Evolutionary conservation across 2,329 filamentous ascomycete genomes (phyloP), one percentile per base, ranked within the genome.

Genomic region (Myriosclerotinia curreyana): DNA sequence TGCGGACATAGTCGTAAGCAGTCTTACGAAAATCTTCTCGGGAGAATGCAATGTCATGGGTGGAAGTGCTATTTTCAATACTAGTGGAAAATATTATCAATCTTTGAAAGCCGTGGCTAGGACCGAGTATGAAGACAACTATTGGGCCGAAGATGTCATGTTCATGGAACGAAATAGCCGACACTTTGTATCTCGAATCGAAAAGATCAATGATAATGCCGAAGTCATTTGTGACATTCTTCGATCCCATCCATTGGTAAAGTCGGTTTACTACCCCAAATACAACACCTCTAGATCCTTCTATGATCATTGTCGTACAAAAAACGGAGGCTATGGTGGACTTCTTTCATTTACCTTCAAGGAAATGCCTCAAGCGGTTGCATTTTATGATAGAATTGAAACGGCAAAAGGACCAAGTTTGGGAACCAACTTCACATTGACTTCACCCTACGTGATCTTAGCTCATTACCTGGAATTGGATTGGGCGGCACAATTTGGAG

Each of bases 41-140:
- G 95, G 95, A 59, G 95, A 97, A 77, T 95, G 91, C 76, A 98
- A 99, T 76, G 95, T 99, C 69, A 98, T 98, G 94, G 95, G 93
- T 65, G 95, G 95, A 64, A 90, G 88, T 68, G 78, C 82, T 53
- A 84, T 88, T 62, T 74, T 88, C 53, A 88, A 88, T 71, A 84
- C 84, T 0, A 83, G 87, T 64, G 80, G 87, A n/a, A 85, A 79
- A 53, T 89, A 88, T 77, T 96, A 96, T 75, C 63, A 75, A 3
- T 70, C 77, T 0, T 77, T 99, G n/a, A 94, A 92, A 74, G 74
- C 79, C 6, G 80, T 82, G n/a, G 84, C 91, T 74, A 77, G 78
- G 5, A 75, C 76, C 11, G 84, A 90, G 51, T 95, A 90, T 74
- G 91, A 96, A 77, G 92, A 97, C 75, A 92, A 90, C 62, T 92